Conservation (phyloP, 352 stramenopile genomes). For the Globisporangium sylvaticum region DNA sequence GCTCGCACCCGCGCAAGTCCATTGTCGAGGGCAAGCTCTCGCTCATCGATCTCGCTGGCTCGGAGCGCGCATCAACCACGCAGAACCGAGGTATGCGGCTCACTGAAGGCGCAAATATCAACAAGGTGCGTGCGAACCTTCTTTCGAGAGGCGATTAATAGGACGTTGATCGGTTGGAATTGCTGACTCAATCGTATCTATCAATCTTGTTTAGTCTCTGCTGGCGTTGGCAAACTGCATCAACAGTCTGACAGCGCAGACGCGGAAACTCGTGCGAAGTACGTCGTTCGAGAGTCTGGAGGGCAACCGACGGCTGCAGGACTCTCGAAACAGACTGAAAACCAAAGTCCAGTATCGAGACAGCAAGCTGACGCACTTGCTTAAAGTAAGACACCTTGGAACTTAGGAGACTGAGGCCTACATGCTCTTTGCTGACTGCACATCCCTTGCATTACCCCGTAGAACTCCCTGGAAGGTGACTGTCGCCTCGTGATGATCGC, state of each 20-base stretch:
- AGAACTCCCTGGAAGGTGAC: conserved; percentile 86
- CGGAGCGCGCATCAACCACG: conserved; percentile 73
- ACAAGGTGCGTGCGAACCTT: conserved; percentile 30
- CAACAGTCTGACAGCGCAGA: conserved; percentile 70
- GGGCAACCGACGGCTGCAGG: conserved; percentile 20
- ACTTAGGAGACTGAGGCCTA: not conserved
- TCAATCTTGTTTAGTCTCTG: conserved; percentile 34
- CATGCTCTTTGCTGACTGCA: not conserved
- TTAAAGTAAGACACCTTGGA: conserved; percentile 44
- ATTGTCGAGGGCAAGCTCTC: conserved; percentile 75
- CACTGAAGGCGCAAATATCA: conserved; percentile 64
- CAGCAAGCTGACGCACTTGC: conserved; percentile 82
- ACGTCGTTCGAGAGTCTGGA: conserved; percentile 30
- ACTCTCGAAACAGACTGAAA: conserved; percentile 20
- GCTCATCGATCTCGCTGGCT: conserved; percentile 82
- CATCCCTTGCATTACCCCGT: not conserved
- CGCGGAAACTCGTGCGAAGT: conserved; percentile 23
- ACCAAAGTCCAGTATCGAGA: conserved; percentile 81
- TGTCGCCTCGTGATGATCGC: conserved; percentile 90
- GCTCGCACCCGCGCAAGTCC: conserved; percentile 42
- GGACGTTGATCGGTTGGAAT: not conserved
- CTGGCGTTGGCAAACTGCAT: conserved; percentile 88
- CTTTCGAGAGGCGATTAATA: not conserved
- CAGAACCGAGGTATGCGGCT: conserved; percentile 64
- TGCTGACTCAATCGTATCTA: not conserved